Evolutionary conservation across 78 protist species (phyloP), one percentile per base, ranked within the genome.

Genomic region (Trichosphaerium sp.): DNA sequence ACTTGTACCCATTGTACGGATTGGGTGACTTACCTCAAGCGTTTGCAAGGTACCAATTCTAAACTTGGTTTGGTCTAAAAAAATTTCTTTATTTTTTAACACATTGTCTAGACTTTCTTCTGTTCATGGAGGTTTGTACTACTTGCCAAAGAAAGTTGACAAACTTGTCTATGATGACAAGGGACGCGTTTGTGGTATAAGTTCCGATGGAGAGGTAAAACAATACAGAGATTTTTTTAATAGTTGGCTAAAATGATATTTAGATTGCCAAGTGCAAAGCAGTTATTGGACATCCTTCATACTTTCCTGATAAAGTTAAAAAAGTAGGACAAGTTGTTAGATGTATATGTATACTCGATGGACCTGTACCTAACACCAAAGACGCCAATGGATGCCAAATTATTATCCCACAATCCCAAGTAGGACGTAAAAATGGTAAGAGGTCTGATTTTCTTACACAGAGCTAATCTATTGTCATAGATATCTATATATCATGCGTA

Each of bases 1-100:
- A 92, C 88, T 83, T 97, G 59, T 97, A 97, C 77, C 99, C 99
- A 29, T 62, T 83, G 38, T 97, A 93, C 74, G 99, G 99, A 57
- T 80, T 94, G 18, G 99, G 94, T 39, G 97, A 89, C 43, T 68
- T 92, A 31, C 92, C 94, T 64, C 93, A 92, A 66, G 88, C 83
- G 15, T 78, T 78, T 71, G 84, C 91, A 32, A 61, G 71, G 59
- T 88, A n/a, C n/a, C n/a, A n/a, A n/a, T n/a, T n/a, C n/a, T n/a
- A n/a, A n/a, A n/a, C n/a, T n/a, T n/a, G n/a, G n/a, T n/a, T n/a
- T n/a, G n/a, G n/a, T n/a, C n/a, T n/a, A n/a, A n/a, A n/a, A n/a
- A n/a, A n/a, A n/a, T n/a, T n/a, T n/a, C n/a, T n/a, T n/a, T n/a
- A n/a, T n/a, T n/a, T n/a, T n/a, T n/a, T n/a, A n/a, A n/a, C n/a